Evolutionary conservation across 1,139 yeast species (phyloP).

Genomic region (Suhomyces kunorum): DNA sequence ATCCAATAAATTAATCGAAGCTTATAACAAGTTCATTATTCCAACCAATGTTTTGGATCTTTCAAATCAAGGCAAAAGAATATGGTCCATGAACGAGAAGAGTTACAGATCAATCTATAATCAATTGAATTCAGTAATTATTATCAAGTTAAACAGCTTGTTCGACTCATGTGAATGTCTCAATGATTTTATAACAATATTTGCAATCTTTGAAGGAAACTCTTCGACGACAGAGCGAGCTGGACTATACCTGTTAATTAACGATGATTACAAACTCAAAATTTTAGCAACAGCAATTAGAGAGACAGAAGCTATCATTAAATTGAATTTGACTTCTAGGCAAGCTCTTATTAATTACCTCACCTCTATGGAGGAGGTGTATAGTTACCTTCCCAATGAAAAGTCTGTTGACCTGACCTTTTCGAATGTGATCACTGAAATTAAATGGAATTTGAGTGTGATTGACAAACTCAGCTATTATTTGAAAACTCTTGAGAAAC

Average conservation of each 20-base stretch:
- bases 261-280: constrained; percentile 39
- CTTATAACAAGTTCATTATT: constrained; percentile 33
- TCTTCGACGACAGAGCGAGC: constrained; percentile 12
- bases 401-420: not conserved
- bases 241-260: constrained; percentile 29
- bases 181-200: constrained; percentile 33
- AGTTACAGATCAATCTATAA: constrained; percentile 28
- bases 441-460: constrained; percentile 27
- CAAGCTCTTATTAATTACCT: constrained; percentile 2
- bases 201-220: constrained; percentile 12
- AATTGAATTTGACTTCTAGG: constrained; percentile 9
- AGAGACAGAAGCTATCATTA: constrained; percentile 29
- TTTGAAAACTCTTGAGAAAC: constrained; percentile 19
- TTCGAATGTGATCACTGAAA: constrained; percentile 13
- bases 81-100: constrained; percentile 36
- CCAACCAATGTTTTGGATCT: constrained; percentile 36
- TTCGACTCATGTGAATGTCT: constrained; percentile 32
- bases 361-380: not conserved
- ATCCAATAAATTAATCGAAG: constrained; percentile 28
- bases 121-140: constrained; percentile 25
- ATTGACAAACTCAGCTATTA: constrained; percentile 27
- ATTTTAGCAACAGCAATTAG: constrained; percentile 33
- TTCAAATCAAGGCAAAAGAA: constrained; percentile 34
- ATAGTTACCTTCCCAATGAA: not conserved
- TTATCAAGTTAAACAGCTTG: constrained; percentile 26